These are phyloP conservation scores for Eucalyptus erythrocorys DNA, from an alignment of 345 rosid genomes.

Conservation along the genomic window DNA sequence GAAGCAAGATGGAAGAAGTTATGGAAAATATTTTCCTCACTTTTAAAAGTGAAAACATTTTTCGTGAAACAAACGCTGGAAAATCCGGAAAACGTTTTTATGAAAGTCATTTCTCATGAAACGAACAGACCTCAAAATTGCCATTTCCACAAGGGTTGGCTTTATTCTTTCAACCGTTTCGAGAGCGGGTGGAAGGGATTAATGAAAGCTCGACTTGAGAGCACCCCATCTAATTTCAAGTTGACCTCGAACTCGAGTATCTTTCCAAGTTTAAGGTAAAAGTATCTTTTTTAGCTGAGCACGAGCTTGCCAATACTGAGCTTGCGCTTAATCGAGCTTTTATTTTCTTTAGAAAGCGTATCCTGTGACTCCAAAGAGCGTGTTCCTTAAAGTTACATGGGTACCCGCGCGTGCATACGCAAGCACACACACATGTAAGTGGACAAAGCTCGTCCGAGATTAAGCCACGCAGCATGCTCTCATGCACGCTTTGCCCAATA, in stretches of 20 bases:
- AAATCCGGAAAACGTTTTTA: rapidly evolving
- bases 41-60: no score
- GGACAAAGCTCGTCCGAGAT: not conserved
- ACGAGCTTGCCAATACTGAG: not conserved
- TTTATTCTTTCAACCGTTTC: not conserved
- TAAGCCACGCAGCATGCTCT: not conserved
- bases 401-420: not conserved
- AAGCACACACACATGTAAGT: not conserved
- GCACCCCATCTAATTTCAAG: not conserved
- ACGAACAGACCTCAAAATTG: not conserved
- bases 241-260: not conserved
- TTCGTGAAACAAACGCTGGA: rapidly evolving
- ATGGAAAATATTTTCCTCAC: no score
- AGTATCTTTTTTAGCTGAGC: not conserved
- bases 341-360: not conserved
- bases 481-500: not conserved
- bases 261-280: not conserved
- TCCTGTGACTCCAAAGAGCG: not conserved
- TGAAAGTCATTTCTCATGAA: rapidly evolving
- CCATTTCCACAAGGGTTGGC: not conserved
- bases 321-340: not conserved
- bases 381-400: not conserved
- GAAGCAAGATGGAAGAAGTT: no score
- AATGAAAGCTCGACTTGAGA: not conserved
- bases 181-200: not conserved